Base-by-base conservation (phyloP, 1,139 yeast genomes). In the Saccharomycopsis phalli region DNA sequence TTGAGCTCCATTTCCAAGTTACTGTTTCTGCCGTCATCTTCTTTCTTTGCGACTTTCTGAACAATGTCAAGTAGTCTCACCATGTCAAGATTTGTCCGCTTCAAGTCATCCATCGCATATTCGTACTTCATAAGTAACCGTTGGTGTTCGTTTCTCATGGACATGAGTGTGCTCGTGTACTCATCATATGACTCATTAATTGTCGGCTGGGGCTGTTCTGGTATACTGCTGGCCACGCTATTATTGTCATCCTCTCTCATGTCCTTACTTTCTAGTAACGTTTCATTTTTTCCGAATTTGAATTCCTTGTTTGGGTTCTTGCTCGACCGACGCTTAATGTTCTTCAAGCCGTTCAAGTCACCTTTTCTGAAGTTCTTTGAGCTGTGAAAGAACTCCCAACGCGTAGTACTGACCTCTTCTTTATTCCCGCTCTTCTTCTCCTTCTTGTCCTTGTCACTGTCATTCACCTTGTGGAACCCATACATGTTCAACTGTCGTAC, bases 401-500 rank as follows among this genome's bases (percentile, higher is more conserved):
- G 58, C 1, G 61, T 52, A 22, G 55, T 57, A 4, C 52, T 52
- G 2, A 46, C 41, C 7, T 38, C 32, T 21, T 41, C 38, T n/a
- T 27, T 21, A 14, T 44, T 42, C 6, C 32, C 16, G 5, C 35
- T 36, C n/a, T 34, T 40, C 10, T 31, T 38, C 26, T 39, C 36
- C 20, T 34, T 31, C 33, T 31, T 33, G 34, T 32, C 35, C 27
- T 31, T 39, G 33, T 32, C 54, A 40, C 57, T 58, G 47, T 67
- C 71, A 43, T 70, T 66, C 14, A 80, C 84, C 57, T 81, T 81
- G 55, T 81, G 88, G 58, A 76, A 76, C 14, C 86, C 91, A 54
- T 81, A 81, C 84, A 81, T 81, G 58, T 81, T 81, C 45, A 81
- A 55, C 53, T 81, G 91, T 42, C 91, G 68, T 21, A 81, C 82